Evolutionary conservation across 1,284 basidiomycete species (phyloP), one percentile per base, ranked within the genome.

Genomic region (Naganishia cerealis): DNA sequence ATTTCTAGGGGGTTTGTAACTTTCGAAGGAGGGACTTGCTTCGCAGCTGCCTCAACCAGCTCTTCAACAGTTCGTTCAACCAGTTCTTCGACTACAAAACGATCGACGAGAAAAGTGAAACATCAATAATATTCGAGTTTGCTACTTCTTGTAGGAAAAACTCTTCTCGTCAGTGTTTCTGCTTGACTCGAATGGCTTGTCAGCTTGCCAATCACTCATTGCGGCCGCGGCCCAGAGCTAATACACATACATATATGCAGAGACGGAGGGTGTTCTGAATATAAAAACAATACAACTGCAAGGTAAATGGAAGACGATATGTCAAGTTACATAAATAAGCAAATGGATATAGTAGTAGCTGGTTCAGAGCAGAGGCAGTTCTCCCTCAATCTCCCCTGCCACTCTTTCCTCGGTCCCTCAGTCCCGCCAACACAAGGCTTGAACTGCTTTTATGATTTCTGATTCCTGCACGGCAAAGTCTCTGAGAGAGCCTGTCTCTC

Each of bases 341-440:
- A 33, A 42, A 42, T 42, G 2, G 40, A 18, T 42, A 42, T 42
- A 42, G 40, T 42, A 42, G 40, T 4, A 13, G 16, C 16, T 42
- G 40, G 13, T 42, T 33, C 29, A 33, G 6, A 6, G n/a, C n/a
- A 46, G n/a, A 18, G 43, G 16, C 43, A 18, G 12, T 50, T 24
- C 7, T 10, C 10, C 24, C 46, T 18, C 16, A n/a, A 24, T 50
- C 46, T 13, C 5, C n/a, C 33, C 29, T 33, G 2, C 29, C 29
- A 33, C 2, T 33, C 6, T 6, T 33, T 6, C 6, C 55, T 39
- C n/a, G 54, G n/a, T 54, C 29, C 6, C 55, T 39, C n/a, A 63
- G n/a, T 54, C 50, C 39, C 33, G 52, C 61, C 61, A 63, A 40
- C 61, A 63, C 6, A 63, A 40, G n/a, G 61, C 52, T 40, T 63